Conservation (phyloP, 148 eudicot genomes). For the Arctostaphylos glauca region DNA sequence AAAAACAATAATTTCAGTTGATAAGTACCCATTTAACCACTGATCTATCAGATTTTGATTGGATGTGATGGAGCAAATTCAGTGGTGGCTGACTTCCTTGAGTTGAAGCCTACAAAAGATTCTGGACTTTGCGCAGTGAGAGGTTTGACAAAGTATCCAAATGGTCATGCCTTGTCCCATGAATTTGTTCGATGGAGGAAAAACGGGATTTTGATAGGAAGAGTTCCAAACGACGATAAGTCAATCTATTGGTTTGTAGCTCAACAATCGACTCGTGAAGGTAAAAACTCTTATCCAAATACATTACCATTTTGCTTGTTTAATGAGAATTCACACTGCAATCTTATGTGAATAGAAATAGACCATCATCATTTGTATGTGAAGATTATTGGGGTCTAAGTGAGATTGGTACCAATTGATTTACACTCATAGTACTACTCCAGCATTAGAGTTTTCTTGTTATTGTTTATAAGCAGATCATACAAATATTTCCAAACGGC, state of each 20-base stretch:
- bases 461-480: not conserved
- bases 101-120: slow-evolving; percentile 31
- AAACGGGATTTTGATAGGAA: slow-evolving; percentile 28
- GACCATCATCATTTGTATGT: no score
- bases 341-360: no score
- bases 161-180: slow-evolving; percentile 41
- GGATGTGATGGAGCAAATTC: slow-evolving; percentile 58
- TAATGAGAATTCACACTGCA: no score
- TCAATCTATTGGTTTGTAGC: slow-evolving; percentile 42
- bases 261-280: not conserved
- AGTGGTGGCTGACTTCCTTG: slow-evolving; percentile 33
- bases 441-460: no score
- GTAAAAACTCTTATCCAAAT: no score
- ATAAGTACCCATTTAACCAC: no score
- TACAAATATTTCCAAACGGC: slow-evolving; percentile 27
- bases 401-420: no score
- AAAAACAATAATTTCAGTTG: no score
- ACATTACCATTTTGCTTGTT: no score
- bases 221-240: slow-evolving; percentile 37
- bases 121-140: slow-evolving; percentile 30
- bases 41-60: slow-evolving; percentile 32
- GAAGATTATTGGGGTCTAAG: no score
- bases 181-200: slow-evolving; percentile 32
- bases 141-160: slow-evolving; percentile 41
- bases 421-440: no score